Percentiles rank a stretch among this genome's conserved stretches.
Evolutionary conservation across 768 basidiomycete genomes (phyloP).

Genomic region (Gautieria morchelliformis): DNA sequence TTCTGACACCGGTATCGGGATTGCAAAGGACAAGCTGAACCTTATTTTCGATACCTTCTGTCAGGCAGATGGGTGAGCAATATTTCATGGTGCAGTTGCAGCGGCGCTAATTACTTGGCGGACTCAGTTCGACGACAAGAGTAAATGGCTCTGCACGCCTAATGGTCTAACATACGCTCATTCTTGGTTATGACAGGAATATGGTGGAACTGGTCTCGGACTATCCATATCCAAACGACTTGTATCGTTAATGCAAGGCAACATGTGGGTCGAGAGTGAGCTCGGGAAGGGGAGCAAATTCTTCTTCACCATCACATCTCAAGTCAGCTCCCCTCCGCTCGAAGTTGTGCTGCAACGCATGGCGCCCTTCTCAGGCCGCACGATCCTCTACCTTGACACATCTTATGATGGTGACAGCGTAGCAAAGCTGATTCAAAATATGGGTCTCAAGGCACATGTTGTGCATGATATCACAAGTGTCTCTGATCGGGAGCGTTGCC

Average conservation of each 20-base stretch:
- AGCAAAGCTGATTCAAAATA: slow-evolving; percentile 62
- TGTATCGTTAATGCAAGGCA: slow-evolving; percentile 94
- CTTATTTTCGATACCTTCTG: slow-evolving; percentile 99
- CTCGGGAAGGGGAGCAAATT: slow-evolving; percentile 88
- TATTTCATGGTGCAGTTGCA: background rate
- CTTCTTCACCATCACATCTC: slow-evolving; percentile 92
- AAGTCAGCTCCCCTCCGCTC: slow-evolving; percentile 65
- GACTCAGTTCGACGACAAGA: slow-evolving; percentile 66
- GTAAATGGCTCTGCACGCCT: slow-evolving; percentile 32
- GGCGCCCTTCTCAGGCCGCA: slow-evolving; percentile 77
- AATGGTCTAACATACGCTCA: background rate
- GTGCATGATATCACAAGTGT: slow-evolving; percentile 76
- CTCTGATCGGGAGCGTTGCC: slow-evolving; percentile 68
- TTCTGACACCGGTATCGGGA: slow-evolving; percentile 96
- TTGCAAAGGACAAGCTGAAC: slow-evolving; percentile 96
- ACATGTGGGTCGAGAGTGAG: slow-evolving; percentile 98
- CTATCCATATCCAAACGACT: slow-evolving; percentile 96
- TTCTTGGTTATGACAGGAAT: slow-evolving; percentile 48
- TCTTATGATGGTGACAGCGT: slow-evolving; percentile 67
- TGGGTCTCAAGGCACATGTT: slow-evolving; percentile 70
- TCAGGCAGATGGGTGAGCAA: slow-evolving; percentile 75
- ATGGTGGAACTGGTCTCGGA: slow-evolving; percentile 93
- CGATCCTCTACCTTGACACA: slow-evolving; percentile 89
- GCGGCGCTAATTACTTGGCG: background rate
- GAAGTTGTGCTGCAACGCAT: slow-evolving; percentile 72